Conservation (phyloP, 768 basidiomycete genomes). For the Xerocomellus intermedius region DNA sequence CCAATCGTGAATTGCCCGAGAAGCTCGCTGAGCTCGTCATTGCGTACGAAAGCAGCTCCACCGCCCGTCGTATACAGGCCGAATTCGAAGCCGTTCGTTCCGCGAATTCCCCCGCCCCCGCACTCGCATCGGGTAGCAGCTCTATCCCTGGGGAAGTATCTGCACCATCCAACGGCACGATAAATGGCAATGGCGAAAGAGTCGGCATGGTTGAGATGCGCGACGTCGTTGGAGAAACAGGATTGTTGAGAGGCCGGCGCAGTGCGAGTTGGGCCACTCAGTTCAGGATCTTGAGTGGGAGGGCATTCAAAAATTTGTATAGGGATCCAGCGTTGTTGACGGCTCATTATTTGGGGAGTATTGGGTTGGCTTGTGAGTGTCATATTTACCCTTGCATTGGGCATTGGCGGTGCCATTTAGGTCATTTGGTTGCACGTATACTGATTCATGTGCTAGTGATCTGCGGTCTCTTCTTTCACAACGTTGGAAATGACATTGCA, state of each 20-base stretch:
- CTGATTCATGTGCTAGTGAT: constrained; percentile 50
- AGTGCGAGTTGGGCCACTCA: constrained; percentile 88
- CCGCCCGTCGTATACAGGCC: constrained; percentile 57
- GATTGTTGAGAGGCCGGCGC: constrained; percentile 65
- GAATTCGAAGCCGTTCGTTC: constrained; percentile 54
- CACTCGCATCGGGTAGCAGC: neutral
- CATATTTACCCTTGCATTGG: no score
- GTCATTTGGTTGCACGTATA: neutral
- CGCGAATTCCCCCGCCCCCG: constrained; percentile 4
- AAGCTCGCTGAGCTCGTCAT: constrained; percentile 72
- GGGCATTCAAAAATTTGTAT: constrained; percentile 98
- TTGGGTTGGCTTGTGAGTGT: constrained; percentile 76
- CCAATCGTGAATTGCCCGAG: constrained; percentile 43
- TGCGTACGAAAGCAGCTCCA: constrained; percentile 63
- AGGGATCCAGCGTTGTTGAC: constrained; percentile 89
- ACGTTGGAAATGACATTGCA: constrained; percentile 89
- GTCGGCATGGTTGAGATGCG: constrained; percentile 46
- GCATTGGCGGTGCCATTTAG: neutral
- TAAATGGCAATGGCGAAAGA: constrained; percentile 24
- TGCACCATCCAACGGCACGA: constrained; percentile 27
- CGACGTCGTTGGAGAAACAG: constrained; percentile 68
- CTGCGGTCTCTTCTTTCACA: constrained; percentile 91
- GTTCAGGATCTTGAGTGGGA: constrained; percentile 89
- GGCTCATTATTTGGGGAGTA: constrained; percentile 85
- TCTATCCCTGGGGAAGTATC: neutral